These are phyloP conservation scores for Linum trigynum DNA, from an alignment of 345 rosid species.

Conservation along the genomic window DNA sequence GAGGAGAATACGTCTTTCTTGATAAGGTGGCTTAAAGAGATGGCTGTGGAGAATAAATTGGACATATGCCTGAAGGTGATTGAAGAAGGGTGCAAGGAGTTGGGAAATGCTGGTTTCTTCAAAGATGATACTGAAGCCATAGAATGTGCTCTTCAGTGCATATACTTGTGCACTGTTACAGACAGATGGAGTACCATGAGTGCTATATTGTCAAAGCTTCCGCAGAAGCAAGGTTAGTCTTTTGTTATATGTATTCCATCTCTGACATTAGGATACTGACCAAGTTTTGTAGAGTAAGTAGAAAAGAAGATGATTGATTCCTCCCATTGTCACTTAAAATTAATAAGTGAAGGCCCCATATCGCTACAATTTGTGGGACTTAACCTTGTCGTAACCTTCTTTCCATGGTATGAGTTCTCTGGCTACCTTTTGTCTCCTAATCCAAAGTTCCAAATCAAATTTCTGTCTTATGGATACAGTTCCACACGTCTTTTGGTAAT, in stretches of 20 bases:
- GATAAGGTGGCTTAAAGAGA: constrained; percentile 84
- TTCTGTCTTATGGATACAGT: not conserved
- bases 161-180: constrained; percentile 58
- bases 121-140: constrained; percentile 62
- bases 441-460: no score
- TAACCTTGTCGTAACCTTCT: no score
- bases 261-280: not conserved
- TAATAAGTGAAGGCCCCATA: no score
- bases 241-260: not conserved
- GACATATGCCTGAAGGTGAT: constrained; percentile 69
- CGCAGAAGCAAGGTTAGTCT: constrained; percentile 55
- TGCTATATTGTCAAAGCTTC: constrained; percentile 72
- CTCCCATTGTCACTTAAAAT: no score
- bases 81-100: constrained; percentile 72
- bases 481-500: not conserved
- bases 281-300: not conserved
- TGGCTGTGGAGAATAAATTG: constrained; percentile 55
- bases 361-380: no score
- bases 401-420: no score
- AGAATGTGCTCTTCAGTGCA: constrained; percentile 75
- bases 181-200: constrained; percentile 86
- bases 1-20: constrained; percentile 53
- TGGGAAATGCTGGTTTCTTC: constrained; percentile 44
- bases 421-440: no score
- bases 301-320: not conserved